Evolutionary conservation across 768 basidiomycete genomes (phyloP), one percentile per base, ranked within the genome.

Genomic region (Amyloporia xantha): DNA sequence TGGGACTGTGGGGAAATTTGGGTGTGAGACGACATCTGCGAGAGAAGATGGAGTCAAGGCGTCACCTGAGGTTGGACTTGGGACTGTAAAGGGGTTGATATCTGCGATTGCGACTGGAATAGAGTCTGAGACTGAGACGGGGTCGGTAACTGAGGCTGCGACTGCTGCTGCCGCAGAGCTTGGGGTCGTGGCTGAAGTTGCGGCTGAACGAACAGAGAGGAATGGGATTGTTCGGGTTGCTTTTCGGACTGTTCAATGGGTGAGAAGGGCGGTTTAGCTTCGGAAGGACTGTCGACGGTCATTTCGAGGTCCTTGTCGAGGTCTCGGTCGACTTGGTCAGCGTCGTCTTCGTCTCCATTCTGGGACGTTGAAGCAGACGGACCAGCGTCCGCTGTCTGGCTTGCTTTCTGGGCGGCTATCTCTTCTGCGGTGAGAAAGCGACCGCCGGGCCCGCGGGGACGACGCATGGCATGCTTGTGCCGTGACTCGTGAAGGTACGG

Each of bases 401-500:
- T 54, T 11, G 72, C 68, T 56, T 86, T 86, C 62, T 89, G 86
- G 0, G 88, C 86, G 0, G 89, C 88, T 41, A 94, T 93, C 67
- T 98, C 94, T 17, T 93, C 91, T 44, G 93, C 91, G 6, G 94
- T 98, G 60, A 98, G 82, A 71, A 99, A 99, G 37, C 96, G 83
- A 20, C 96, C 96, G 10, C 96, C 96, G 20, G 96, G 95, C 4
- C 96, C 96, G 48, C 96, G 79, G 13, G 96, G 96, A 17, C 96
- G 82, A 39, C 93, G 84, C 86, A 97, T 94, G 26, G 96, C 96
- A 69, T 99, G 96, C 56, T 91, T 90, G 72, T 99, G 96, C 39
- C 96, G 83, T 6, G 91, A 95, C 64, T 99, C 96, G 56, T 99
- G 96, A 25, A 98, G 84, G 70, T 98, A 99, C 1, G 96, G 95